phyloP scores from a whole-genome alignment of 345 rosid species.

The Brassica napus region Da-Ae NC_063450.1:3076501-3077000 shows the following conservation, averaged over 20 bases:
- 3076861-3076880: slow-evolving; percentile 86
- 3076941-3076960: neutral
- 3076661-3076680: slow-evolving; percentile 9
- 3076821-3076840: slow-evolving; percentile 93
- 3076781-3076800: neutral
- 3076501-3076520: neutral
- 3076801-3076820: slow-evolving; percentile 87
- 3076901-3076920: slow-evolving; percentile 10
- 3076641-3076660: slow-evolving; percentile 50
- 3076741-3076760: neutral
- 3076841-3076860: slow-evolving; percentile 69
- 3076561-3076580: slow-evolving; percentile 83
- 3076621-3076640: slow-evolving; percentile 90
- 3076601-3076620: slow-evolving; percentile 93
- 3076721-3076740: neutral
- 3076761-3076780: neutral
- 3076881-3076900: slow-evolving; percentile 51
- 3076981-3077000: neutral
- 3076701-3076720: slow-evolving; percentile 7
- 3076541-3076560: slow-evolving; percentile 64
- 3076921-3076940: slow-evolving; percentile 16
- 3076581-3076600: slow-evolving; percentile 87
- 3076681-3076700: slow-evolving; percentile 16
- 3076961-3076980: slow-evolving; percentile 1
- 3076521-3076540: slow-evolving; percentile 7